These are phyloP conservation scores for Plasmopara muralis DNA, from an alignment of 352 stramenopile species.

Conservation along the genomic window DNA sequence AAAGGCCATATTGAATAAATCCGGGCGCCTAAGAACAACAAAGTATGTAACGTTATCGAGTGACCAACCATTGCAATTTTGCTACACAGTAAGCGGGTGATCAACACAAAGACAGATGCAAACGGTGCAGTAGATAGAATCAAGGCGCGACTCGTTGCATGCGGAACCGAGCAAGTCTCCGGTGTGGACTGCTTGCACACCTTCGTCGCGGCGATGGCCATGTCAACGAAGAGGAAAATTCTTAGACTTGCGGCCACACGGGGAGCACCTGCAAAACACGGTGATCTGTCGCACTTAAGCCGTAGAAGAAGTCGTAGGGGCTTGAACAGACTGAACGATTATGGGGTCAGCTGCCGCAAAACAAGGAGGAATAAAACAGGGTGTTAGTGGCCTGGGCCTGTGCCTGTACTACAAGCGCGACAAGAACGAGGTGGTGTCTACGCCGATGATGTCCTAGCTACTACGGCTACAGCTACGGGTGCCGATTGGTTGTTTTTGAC, in stretches of 20 bases:
- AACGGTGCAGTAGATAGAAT: too few relatives aligned
- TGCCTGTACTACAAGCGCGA: not conserved
- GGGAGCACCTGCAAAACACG: not conserved
- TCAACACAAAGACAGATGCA: too few relatives aligned
- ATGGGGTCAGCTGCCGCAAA: not conserved
- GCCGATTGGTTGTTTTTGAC: too few relatives aligned
- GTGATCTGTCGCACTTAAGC: not conserved
- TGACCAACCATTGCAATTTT: too few relatives aligned
- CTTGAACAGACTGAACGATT: not conserved
- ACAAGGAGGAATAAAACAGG: not conserved
- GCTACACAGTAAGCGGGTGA: too few relatives aligned
- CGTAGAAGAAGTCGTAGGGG: not conserved
- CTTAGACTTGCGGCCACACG: not conserved
- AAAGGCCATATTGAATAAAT: too few relatives aligned
- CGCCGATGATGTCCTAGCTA: not conserved
- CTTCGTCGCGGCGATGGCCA: too few relatives aligned
- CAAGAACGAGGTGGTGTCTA: not conserved
- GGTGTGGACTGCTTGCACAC: too few relatives aligned
- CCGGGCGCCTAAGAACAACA: too few relatives aligned
- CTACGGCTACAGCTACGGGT: not conserved
- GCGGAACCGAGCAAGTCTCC: too few relatives aligned
- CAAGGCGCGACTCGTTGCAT: too few relatives aligned
- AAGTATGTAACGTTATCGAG: too few relatives aligned
- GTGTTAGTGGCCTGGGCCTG: not conserved
- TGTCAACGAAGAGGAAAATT: not conserved